phyloP scores from a whole-genome alignment of 306 rosid species.

The Fagus crenata region DNA sequence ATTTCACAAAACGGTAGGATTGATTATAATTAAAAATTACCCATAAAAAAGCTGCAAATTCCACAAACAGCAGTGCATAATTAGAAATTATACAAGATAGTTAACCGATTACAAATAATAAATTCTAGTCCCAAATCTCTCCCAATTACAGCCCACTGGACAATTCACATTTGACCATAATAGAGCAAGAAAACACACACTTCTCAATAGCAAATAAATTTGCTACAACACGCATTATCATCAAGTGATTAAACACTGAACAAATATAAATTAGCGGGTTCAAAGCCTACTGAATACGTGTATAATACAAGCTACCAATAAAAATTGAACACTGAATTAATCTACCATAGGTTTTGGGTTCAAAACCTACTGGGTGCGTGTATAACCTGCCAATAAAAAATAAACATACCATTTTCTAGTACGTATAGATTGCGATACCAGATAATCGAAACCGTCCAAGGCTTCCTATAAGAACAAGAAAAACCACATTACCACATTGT shows the following conservation, averaged over 20 bases:
- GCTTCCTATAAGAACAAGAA: constrained; percentile 35
- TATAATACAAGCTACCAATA: no score
- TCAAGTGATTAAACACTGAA: neutral
- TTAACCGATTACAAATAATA: neutral
- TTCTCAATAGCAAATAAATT: neutral
- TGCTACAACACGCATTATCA: neutral
- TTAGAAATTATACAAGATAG: neutral
- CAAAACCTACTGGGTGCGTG: no score
- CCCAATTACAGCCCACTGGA: no score
- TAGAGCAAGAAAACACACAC: neutral
- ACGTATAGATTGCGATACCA: constrained; percentile 14
- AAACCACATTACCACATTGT: neutral
- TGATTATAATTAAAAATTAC: neutral
- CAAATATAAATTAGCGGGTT: no score
- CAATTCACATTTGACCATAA: neutral
- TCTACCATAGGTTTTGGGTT: no score
- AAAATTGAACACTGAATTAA: no score
- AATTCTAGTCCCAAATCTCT: neutral
- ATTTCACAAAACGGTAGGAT: constrained; percentile 12
- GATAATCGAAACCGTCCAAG: constrained; percentile 23
- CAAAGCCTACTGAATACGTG: no score
- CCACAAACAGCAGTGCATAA: neutral
- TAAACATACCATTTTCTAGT: constrained; percentile 39
- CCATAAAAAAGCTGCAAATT: neutral
- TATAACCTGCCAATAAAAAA: no score